Evolutionary conservation across 768 basidiomycete species (phyloP), one percentile per base, ranked within the genome.

Genomic region (Tubosaeta brunneosetosa): DNA sequence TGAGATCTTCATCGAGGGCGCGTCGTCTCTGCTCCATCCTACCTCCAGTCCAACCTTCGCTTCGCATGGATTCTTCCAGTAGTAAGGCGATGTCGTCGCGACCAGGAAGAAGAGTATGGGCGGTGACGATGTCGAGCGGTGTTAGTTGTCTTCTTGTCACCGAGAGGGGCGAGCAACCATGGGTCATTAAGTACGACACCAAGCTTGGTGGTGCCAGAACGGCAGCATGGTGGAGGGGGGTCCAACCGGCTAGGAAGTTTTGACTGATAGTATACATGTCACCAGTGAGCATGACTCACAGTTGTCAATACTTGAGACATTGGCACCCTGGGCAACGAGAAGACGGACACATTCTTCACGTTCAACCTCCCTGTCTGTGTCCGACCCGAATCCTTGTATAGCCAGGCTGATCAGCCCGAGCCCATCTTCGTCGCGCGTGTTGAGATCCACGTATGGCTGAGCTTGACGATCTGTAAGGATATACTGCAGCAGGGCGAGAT

Each of bases 171-270:
- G 91, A 93, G 56, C 91, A 91, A 43, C 92, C 91, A 60, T 92
- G 89, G 11, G 91, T 95, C 72, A 98, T 85, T 22, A 99, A 77
- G 75, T 92, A 87, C 0, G 94, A 92, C 19, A 98, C 81, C 19
- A 98, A 74, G 3, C 94, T 94, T 3, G 94, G 90, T 31, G 95
- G 93, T 12, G 91, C 84, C 34, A 91, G 74, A 47, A 98, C 71
- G 8, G 89, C 89, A 8, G 95, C 92, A 72, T 95, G 86, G 63
- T 97, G 95, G 12, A 99, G 76, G 3, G 94, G 85, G 10, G 91
- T 93, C 97, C 97, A 98, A 32, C 95, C 94, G 55, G 82, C 94
- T 97, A 61, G 52, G 43, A 55, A 44, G 42, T 4, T 38, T 38
- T 55, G 52, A 58, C 27, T 34, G 51, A 48, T 40, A 34, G 31